These are phyloP conservation scores for Neophaeococcomyces mojaviensis DNA, from an alignment of 2,329 filamentous ascomycete genomes.

Conservation along the genomic window DNA sequence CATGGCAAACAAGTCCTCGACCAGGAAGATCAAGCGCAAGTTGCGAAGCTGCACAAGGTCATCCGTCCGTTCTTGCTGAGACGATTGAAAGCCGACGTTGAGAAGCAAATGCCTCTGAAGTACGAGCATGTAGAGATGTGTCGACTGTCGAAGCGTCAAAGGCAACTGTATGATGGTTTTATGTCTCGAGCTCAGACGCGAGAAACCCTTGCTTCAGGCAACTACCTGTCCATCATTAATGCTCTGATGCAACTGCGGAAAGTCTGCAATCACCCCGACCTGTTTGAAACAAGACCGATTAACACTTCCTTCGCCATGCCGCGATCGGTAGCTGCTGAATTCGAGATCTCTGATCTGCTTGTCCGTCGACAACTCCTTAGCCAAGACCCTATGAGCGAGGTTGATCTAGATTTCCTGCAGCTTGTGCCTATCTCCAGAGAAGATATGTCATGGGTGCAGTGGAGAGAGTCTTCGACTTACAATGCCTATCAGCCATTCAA, in stretches of 20 bases:
- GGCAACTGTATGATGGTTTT: conserved; percentile 94
- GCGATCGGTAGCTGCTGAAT: conserved; percentile 67
- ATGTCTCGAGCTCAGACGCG: conserved; percentile 83
- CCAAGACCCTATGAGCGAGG: conserved; percentile 44
- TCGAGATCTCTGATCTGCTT: conserved; percentile 62
- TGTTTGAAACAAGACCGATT: conserved; percentile 92
- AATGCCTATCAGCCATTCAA: conserved; percentile 64
- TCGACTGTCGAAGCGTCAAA: conserved; percentile 86
- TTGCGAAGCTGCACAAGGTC: conserved; percentile 88
- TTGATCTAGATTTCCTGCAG: conserved; percentile 71
- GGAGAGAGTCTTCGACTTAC: conserved; percentile 53
- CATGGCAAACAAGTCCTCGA: conserved; percentile 91
- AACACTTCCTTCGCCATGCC: conserved; percentile 94
- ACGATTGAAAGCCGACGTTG: conserved; percentile 88
- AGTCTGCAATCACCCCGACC: conserved; percentile 95
- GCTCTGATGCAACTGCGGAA: conserved; percentile 96
- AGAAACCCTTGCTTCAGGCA: conserved; percentile 80
- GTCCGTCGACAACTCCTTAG: conserved; percentile 61
- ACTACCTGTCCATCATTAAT: conserved; percentile 96
- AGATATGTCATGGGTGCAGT: conserved; percentile 47
- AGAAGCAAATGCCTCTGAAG: conserved; percentile 98
- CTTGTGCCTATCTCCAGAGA: conserved; percentile 68
- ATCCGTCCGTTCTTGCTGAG: conserved; percentile 85
- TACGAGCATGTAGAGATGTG: conserved; percentile 97
- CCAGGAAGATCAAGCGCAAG: conserved; percentile 83